A percentile compares a stretch with the other conserved stretches of the same genome.
Evolutionary conservation across 140 eudicot species (phyloP).

Genomic region (Senecio squalidus): DNA sequence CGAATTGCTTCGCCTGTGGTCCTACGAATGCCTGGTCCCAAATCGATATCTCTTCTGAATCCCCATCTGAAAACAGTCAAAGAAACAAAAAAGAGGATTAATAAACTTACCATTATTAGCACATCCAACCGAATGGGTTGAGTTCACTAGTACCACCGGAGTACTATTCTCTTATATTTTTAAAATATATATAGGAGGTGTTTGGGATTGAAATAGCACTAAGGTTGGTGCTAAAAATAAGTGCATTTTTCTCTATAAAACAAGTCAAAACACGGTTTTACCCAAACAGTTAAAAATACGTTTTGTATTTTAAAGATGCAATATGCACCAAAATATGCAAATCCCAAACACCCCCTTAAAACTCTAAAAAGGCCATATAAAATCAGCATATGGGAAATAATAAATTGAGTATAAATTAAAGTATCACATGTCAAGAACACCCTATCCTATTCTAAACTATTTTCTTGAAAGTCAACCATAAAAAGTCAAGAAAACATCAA

Average conservation of each 20-base stretch:
- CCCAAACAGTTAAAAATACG: too few relatives aligned
- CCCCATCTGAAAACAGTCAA: slow-evolving; percentile 49
- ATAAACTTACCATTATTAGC: slow-evolving; percentile 3
- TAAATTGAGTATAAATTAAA: not conserved
- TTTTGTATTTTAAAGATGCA: too few relatives aligned
- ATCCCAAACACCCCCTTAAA: too few relatives aligned
- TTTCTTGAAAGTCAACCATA: not conserved
- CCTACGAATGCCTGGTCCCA: slow-evolving; percentile 30
- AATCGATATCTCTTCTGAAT: slow-evolving; percentile 33
- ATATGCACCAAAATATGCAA: too few relatives aligned
- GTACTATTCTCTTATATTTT: too few relatives aligned
- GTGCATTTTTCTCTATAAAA: too few relatives aligned
- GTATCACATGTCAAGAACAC: slow-evolving; percentile 4
- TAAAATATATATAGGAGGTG: too few relatives aligned
- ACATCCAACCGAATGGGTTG: not conserved
- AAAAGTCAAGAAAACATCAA: not conserved
- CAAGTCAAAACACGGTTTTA: too few relatives aligned
- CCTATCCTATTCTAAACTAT: not conserved
- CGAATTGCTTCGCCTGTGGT: slow-evolving; percentile 41
- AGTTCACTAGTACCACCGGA: not conserved
- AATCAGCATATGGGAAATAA: not conserved
- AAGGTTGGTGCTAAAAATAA: too few relatives aligned
- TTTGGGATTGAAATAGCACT: too few relatives aligned
- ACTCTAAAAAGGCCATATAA: not conserved
- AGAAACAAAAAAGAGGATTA: not conserved